Conservation (phyloP, 495 filamentous ascomycete genomes). For the Penicillium psychrofluorescens region DNA sequence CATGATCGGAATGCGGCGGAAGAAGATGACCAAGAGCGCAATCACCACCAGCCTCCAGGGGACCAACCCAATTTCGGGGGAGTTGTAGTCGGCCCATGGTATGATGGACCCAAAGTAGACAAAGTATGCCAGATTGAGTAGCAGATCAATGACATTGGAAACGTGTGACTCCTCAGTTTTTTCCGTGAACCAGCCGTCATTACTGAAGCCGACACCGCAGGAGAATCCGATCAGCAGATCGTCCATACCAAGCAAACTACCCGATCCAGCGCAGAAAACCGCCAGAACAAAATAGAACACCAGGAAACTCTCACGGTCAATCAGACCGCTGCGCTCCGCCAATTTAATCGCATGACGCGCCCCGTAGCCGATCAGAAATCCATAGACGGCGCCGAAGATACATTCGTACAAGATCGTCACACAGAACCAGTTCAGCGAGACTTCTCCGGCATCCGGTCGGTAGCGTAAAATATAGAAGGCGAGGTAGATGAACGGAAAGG, state of each 20-base stretch:
- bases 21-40: constrained; percentile 85
- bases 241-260: constrained; percentile 85
- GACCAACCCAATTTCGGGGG: constrained; percentile 57
- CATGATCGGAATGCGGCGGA: constrained; percentile 97
- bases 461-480: constrained; percentile 82
- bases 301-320: constrained; percentile 94
- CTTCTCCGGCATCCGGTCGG: constrained; percentile 54
- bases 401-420: constrained; percentile 93
- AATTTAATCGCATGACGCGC: constrained; percentile 86
- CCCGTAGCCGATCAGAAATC: constrained; percentile 79
- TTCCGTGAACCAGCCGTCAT: constrained; percentile 97
- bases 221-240: constrained; percentile 96
- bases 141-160: constrained; percentile 96
- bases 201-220: constrained; percentile 93
- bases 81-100: constrained; percentile 85
- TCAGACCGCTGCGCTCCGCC: constrained; percentile 77
- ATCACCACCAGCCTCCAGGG: constrained; percentile 89
- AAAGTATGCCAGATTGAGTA: constrained; percentile 96
- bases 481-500: constrained; percentile 97
- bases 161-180: constrained; percentile 99
- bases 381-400: constrained; percentile 84
- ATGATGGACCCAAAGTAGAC: constrained; percentile 97
- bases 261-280: constrained; percentile 92
- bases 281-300: constrained; percentile 98
- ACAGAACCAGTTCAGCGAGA: constrained; percentile 83